Percentiles rank a stretch among this genome's conserved stretches.
These are phyloP conservation scores for Xylogone sp. DNA, from an alignment of 2,329 filamentous ascomycete genomes.

Conservation along the genomic window DNA sequence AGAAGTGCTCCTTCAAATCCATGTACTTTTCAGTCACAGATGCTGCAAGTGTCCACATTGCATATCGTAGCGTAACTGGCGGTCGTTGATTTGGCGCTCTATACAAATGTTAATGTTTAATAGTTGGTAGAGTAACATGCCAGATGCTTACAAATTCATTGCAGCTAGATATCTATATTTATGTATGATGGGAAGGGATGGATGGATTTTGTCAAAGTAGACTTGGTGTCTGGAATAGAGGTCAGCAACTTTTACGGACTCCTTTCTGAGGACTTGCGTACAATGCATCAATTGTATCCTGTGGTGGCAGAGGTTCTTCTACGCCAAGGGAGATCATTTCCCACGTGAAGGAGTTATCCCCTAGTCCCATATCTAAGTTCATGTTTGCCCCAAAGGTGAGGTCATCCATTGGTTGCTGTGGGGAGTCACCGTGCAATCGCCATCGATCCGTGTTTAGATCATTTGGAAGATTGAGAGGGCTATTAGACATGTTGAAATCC, in stretches of 20 bases:
- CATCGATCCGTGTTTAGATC: conserved; percentile 51
- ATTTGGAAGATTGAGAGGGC: conserved; percentile 42
- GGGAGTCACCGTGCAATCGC: conserved; percentile 47
- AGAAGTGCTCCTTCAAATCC: conserved; percentile 81
- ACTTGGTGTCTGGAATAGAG: conserved; percentile 60
- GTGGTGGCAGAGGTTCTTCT: conserved; percentile 64
- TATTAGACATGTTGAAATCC: conserved; percentile 40
- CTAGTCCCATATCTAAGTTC: conserved; percentile 40
- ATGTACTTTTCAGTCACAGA: conserved; percentile 78
- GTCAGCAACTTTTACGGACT: conserved; percentile 13
- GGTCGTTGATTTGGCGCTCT: conserved; percentile 80
- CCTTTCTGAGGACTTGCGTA: conserved; percentile 37
- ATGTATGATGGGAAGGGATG: conserved; percentile 84
- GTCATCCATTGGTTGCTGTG: conserved; percentile 49
- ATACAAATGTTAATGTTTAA: conserved; percentile 8
- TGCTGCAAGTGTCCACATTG: conserved; percentile 94
- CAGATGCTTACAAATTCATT: conserved; percentile 65
- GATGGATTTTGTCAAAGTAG: conserved; percentile 88
- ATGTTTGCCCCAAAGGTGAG: conserved; percentile 52
- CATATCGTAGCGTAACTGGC: conserved; percentile 84
- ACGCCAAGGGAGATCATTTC: conserved; percentile 71
- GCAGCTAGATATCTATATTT: conserved; percentile 81
- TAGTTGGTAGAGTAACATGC: conserved; percentile 7
- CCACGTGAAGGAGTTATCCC: conserved; percentile 67
- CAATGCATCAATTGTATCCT: conserved; percentile 77